phyloP scores from a whole-genome alignment of 2,329 filamentous ascomycete species.

The Pestalotiopsis sp. region DNA sequence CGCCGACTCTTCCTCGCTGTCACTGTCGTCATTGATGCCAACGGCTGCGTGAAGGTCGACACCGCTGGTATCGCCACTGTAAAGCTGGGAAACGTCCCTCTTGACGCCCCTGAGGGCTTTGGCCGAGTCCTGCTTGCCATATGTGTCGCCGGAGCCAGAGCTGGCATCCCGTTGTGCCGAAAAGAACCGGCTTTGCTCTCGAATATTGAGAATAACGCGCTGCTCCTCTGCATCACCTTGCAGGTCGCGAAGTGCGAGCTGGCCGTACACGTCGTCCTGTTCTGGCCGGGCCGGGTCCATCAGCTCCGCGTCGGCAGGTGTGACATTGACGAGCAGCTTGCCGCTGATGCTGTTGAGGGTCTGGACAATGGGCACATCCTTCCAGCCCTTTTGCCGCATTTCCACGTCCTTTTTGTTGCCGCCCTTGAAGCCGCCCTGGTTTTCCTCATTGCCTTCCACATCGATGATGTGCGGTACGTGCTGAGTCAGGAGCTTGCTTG shows the following conservation, averaged over 20 bases:
- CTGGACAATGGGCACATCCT: conserved; percentile 83
- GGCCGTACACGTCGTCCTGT: conserved; percentile 72
- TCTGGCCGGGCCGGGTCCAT: conserved; percentile 67
- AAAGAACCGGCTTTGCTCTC: conserved; percentile 84
- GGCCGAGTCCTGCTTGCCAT: conserved; percentile 68
- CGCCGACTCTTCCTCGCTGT: conserved; percentile 63
- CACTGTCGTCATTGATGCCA: conserved; percentile 69
- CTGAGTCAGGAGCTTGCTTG: conserved; percentile 56
- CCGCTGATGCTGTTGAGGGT: conserved; percentile 89
- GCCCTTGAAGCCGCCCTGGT: conserved; percentile 77
- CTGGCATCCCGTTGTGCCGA: conserved; percentile 55
- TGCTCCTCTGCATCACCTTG: conserved; percentile 72
- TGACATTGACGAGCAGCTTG: conserved; percentile 88
- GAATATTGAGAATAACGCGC: conserved; percentile 81
- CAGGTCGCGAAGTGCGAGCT: conserved; percentile 79
- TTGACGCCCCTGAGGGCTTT: conserved; percentile 67
- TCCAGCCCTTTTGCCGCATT: conserved; percentile 71
- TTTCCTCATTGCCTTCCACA: conserved; percentile 90
- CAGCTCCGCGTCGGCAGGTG: conserved; percentile 71
- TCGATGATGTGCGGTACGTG: conserved; percentile 88
- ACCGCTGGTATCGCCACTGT: conserved; percentile 47
- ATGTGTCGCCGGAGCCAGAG: conserved; percentile 49
- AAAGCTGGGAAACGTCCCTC: conserved; percentile 57
- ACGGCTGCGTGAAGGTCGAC: conserved; percentile 64
- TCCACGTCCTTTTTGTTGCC: conserved; percentile 89